Evolutionary conservation across 2,329 filamentous ascomycete genomes (phyloP).

Genomic region (Nakataea oryzae): DNA sequence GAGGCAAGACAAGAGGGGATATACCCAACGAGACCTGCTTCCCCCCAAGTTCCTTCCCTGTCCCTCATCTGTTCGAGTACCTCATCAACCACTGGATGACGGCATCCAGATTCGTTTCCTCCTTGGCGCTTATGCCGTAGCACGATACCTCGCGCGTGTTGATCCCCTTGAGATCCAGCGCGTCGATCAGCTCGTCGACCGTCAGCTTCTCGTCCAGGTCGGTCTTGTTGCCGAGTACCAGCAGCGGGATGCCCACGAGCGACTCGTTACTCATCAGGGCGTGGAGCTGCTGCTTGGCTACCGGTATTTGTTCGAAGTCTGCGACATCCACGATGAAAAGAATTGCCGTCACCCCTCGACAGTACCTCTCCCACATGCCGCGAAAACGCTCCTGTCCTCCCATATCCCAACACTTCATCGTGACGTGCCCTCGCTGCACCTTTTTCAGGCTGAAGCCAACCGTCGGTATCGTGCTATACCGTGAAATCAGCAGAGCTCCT

Average conservation of each 20-base stretch:
- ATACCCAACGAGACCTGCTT: neutral
- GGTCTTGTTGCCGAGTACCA: conserved; percentile 95
- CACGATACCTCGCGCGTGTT: conserved; percentile 91
- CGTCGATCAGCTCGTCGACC: conserved; percentile 92
- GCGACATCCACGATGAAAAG: conserved; percentile 98
- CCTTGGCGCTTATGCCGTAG: conserved; percentile 97
- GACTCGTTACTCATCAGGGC: conserved; percentile 75
- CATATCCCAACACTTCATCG: conserved; percentile 97
- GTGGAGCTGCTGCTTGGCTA: conserved; percentile 88
- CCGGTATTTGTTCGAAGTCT: conserved; percentile 67
- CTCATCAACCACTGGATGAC: conserved; percentile 96
- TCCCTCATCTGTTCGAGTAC: conserved; percentile 55
- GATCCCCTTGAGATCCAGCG: conserved; percentile 80
- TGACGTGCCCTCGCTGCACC: conserved; percentile 95
- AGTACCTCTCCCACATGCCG: conserved; percentile 99
- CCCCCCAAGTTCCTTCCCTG: neutral
- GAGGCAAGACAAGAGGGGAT: neutral
- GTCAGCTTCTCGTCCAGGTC: conserved; percentile 84
- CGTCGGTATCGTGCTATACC: conserved; percentile 79
- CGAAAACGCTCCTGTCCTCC: conserved; percentile 94
- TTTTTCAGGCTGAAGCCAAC: conserved; percentile 99
- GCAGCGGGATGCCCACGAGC: conserved; percentile 78
- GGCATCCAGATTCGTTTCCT: conserved; percentile 96
- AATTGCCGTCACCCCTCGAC: conserved; percentile 92
- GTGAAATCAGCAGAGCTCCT: neutral